Percentiles rank a stretch among this genome's conserved stretches.
Evolutionary conservation across 2,329 filamentous ascomycete species (phyloP).

Genomic region (Microsporum audouinii): DNA sequence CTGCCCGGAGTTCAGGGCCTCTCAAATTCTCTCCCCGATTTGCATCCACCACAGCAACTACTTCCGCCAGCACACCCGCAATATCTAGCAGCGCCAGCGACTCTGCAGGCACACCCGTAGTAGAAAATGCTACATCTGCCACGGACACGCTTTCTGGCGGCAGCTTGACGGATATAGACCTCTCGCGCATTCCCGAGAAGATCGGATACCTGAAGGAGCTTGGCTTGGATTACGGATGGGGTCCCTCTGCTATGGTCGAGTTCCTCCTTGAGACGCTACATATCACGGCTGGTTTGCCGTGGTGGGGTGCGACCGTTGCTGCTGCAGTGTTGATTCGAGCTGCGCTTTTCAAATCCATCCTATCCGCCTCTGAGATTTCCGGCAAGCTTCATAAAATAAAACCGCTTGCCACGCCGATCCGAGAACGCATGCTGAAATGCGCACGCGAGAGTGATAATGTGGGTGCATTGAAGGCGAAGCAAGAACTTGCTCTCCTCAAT

Average conservation of each 20-base stretch:
- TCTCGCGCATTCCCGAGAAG: slow-evolving; percentile 55
- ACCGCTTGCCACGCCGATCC: slow-evolving; percentile 46
- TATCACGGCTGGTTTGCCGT: slow-evolving; percentile 61
- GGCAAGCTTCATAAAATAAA: slow-evolving; percentile 53
- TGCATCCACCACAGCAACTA: slow-evolving; percentile 19
- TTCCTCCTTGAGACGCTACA: slow-evolving; percentile 73
- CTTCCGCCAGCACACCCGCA: slow-evolving; percentile 18
- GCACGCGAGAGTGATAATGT: slow-evolving; percentile 36
- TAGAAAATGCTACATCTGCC: not conserved
- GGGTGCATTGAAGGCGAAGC: slow-evolving; percentile 36
- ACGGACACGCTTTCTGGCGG: slow-evolving; percentile 10
- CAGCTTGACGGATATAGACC: slow-evolving; percentile 22
- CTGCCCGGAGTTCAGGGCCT: not conserved
- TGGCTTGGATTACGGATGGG: slow-evolving; percentile 79
- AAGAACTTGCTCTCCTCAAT: slow-evolving; percentile 43
- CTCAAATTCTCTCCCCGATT: slow-evolving; percentile 24
- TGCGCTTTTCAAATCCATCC: slow-evolving; percentile 53
- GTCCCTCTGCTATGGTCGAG: slow-evolving; percentile 62
- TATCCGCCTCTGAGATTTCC: slow-evolving; percentile 49
- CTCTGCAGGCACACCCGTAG: slow-evolving; percentile 11
- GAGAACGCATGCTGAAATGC: slow-evolving; percentile 42
- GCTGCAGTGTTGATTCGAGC: slow-evolving; percentile 55
- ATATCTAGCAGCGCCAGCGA: slow-evolving; percentile 10
- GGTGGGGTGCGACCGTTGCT: slow-evolving; percentile 64
- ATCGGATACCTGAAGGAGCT: slow-evolving; percentile 74